These are phyloP conservation scores for Euphorbia tirucalli DNA, from an alignment of 345 rosid genomes.

Conservation along the genomic window DNA sequence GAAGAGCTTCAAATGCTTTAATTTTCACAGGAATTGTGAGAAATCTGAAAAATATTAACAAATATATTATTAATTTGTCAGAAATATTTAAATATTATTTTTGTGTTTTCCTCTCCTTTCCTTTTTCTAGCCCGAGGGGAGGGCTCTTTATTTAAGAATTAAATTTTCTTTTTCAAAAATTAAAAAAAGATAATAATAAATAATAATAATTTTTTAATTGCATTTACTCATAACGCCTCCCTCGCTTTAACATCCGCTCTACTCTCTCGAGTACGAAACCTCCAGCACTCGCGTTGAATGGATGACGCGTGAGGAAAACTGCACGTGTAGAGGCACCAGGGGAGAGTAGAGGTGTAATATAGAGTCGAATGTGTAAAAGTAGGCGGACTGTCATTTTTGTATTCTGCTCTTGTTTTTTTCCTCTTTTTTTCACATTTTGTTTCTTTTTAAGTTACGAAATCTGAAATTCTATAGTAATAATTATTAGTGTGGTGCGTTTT, in stretches of 20 bases:
- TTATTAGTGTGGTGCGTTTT: neutral
- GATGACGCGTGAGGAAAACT: neutral
- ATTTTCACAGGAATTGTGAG: conserved; percentile 8
- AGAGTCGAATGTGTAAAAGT: too few species aligned
- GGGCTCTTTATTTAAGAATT: too few species aligned
- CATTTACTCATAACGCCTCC: neutral
- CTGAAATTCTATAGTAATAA: neutral
- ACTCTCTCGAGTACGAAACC: neutral
- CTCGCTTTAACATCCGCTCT: too few species aligned
- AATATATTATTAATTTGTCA: neutral
- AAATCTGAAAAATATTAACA: conserved; percentile 12
- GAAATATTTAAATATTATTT: neutral
- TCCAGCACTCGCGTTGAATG: neutral
- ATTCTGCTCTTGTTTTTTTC: neutral
- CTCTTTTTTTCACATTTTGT: too few species aligned
- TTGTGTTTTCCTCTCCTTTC: neutral
- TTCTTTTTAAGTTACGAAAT: too few species aligned
- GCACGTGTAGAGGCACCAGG: too few species aligned
- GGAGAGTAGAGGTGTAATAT: too few species aligned
- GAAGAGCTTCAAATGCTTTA: conserved; percentile 1
- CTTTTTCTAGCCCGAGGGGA: neutral
- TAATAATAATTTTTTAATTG: neutral
- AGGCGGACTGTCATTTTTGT: neutral
- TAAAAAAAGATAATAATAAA: too few species aligned
- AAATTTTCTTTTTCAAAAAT: too few species aligned